phyloP scores from a whole-genome alignment of 2,329 filamentous ascomycete genomes.

The Dactylellina drechsleri region DNA sequence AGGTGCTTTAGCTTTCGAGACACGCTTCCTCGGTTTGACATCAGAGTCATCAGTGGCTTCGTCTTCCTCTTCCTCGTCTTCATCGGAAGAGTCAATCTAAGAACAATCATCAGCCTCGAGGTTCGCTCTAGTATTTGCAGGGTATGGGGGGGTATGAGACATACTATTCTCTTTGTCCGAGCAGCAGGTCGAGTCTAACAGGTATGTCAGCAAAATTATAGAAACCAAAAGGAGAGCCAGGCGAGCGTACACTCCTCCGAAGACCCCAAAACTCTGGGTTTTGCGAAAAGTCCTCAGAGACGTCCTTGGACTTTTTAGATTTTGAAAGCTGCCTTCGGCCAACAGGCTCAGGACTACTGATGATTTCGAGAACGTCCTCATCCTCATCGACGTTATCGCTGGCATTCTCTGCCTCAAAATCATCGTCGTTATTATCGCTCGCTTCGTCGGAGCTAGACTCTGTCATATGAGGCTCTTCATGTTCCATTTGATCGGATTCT shows the following conservation, averaged over 20 bases:
- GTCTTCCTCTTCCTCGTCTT: constrained; percentile 55
- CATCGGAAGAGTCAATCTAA: constrained; percentile 55
- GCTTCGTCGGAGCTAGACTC: constrained; percentile 61
- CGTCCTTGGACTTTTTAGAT: constrained; percentile 43
- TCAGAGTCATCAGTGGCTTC: constrained; percentile 41
- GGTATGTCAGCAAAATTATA: constrained; percentile 21
- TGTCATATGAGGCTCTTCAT: constrained; percentile 49
- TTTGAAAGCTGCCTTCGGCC: constrained; percentile 38
- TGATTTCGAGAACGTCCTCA: constrained; percentile 77
- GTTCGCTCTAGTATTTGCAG: constrained; percentile 17
- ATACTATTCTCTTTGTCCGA: constrained; percentile 61
- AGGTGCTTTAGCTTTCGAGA: constrained; percentile 19
- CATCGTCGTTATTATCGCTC: constrained; percentile 79
- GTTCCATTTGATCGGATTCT: constrained; percentile 39
- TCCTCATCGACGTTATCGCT: constrained; percentile 76
- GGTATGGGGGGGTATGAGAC: constrained; percentile 16
- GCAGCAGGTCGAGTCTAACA: constrained; percentile 66
- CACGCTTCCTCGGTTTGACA: constrained; percentile 43
- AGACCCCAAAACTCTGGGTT: constrained; percentile 96
- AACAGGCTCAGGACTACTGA: constrained; percentile 50
- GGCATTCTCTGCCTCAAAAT: constrained; percentile 66
- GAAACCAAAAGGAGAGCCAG: background rate
- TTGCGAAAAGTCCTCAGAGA: constrained; percentile 54
- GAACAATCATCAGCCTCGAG: constrained; percentile 30
- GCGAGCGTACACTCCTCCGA: constrained; percentile 80